phyloP scores from a whole-genome alignment of 2,329 filamentous ascomycete genomes.

The Xylariaceae sp. region DNA sequence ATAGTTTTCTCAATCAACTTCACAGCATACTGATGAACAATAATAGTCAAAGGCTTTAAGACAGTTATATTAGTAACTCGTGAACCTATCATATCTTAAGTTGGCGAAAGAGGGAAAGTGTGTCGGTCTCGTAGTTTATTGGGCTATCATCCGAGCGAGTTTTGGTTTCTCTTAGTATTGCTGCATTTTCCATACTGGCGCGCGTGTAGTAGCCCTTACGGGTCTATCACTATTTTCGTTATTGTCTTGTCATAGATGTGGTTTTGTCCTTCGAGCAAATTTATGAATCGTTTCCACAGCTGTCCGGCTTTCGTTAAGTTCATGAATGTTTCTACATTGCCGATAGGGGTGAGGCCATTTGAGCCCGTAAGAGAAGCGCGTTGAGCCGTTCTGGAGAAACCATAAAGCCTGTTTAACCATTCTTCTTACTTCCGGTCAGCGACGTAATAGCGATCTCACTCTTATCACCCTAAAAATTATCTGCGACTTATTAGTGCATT shows the following conservation, averaged over 20 bases:
- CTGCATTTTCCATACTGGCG: too few species aligned
- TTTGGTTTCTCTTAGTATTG: too few species aligned
- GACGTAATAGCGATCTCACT: constrained; percentile 75
- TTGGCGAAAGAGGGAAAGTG: too few species aligned
- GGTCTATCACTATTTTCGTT: too few species aligned
- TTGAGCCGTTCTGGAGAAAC: constrained; percentile 69
- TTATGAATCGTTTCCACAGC: constrained; percentile 65
- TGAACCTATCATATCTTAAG: too few species aligned
- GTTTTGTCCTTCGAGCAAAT: constrained; percentile 57
- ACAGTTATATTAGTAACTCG: too few species aligned
- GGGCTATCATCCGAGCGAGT: too few species aligned
- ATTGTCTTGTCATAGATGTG: constrained; percentile 54
- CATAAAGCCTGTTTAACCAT: constrained; percentile 75
- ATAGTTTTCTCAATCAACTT: too few species aligned
- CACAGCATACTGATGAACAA: too few species aligned
- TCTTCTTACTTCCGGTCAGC: constrained; percentile 69
- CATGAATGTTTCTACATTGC: constrained; percentile 72
- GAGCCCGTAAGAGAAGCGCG: constrained; percentile 72
- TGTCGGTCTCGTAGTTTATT: too few species aligned
- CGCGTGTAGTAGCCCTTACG: too few species aligned
- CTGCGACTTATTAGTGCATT: constrained; percentile 51
- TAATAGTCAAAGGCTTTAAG: too few species aligned
- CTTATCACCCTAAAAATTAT: constrained; percentile 82
- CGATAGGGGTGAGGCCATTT: constrained; percentile 69
- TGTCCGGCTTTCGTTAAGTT: constrained; percentile 55